These are phyloP conservation scores for Plenodomus tracheiphilus DNA, from an alignment of 2,329 filamentous ascomycete genomes.

Conservation along the genomic window DNA sequence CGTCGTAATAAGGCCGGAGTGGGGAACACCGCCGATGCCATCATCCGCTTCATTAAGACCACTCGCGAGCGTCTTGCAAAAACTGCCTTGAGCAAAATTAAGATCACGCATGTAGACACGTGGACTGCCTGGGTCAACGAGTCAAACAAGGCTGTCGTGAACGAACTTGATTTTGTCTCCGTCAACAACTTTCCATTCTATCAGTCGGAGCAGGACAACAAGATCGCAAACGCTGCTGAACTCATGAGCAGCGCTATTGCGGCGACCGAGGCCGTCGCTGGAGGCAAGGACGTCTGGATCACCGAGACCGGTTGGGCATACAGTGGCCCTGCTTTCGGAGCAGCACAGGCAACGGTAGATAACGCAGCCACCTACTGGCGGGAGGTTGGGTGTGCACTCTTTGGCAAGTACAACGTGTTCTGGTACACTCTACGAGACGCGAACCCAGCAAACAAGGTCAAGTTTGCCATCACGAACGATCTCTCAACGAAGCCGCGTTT, in stretches of 20 bases:
- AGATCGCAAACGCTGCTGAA: conserved; percentile 48
- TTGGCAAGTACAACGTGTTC: conserved; percentile 39
- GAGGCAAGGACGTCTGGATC: conserved; percentile 43
- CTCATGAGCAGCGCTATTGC: conserved; percentile 34
- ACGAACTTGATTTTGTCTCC: conserved; percentile 42
- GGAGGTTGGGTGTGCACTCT: conserved; percentile 38
- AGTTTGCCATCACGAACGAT: conserved; percentile 61
- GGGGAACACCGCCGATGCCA: conserved; percentile 63
- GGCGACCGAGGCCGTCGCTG: conserved; percentile 34
- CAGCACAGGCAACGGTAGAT: conserved; percentile 30
- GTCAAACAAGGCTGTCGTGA: conserved; percentile 41
- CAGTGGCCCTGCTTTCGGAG: conserved; percentile 33
- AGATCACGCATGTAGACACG: conserved; percentile 48
- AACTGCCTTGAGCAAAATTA: conserved; percentile 60
- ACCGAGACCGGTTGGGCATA: conserved; percentile 46
- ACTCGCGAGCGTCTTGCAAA: conserved; percentile 57
- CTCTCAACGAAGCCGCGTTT: conserved; percentile 57
- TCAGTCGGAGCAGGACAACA: conserved; percentile 37
- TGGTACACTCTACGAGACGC: conserved; percentile 43
- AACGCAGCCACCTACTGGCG: conserved; percentile 41
- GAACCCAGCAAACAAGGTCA: conserved; percentile 62
- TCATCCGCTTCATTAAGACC: conserved; percentile 62
- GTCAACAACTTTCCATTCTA: conserved; percentile 46
- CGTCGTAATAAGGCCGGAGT: conserved; percentile 63
- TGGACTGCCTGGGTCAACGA: conserved; percentile 43